Conservation (phyloP, 345 rosid genomes). For the Rhizophora apiculata region DNA sequence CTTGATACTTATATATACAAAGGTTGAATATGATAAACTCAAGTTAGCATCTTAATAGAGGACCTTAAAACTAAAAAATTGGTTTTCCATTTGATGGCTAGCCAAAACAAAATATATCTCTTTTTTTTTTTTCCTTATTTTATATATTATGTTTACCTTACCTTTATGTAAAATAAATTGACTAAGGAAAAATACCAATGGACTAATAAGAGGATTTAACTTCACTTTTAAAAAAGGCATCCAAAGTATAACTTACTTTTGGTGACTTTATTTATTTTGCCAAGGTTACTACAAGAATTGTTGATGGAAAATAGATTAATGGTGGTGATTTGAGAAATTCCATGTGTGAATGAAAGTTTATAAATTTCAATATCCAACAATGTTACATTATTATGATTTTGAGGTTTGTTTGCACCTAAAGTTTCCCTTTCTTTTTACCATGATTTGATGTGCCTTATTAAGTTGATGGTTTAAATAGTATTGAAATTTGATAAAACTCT, state of each 20-base stretch:
- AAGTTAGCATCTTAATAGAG: conserved; percentile 87
- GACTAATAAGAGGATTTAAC: conserved; percentile 60
- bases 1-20: conserved; percentile 96
- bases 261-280: conserved; percentile 58
- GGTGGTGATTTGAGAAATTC: conserved; percentile 90
- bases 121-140: background rate
- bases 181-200: conserved; percentile 96
- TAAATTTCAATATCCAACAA: conserved; percentile 64
- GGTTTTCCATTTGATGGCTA: conserved; percentile 82
- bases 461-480: background rate
- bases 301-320: conserved; percentile 63
- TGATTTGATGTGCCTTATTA: background rate
- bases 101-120: conserved; percentile 22
- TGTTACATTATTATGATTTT: conserved; percentile 69
- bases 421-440: conserved; percentile 52
- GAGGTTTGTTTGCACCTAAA: conserved; percentile 90
- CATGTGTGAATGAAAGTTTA: conserved; percentile 68
- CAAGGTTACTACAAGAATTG: conserved; percentile 79
- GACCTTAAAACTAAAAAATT: conserved; percentile 61
- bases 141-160: conserved; percentile 1
- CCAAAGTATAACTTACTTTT: conserved; percentile 72
- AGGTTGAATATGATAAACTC: conserved; percentile 80
- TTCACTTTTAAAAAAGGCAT: conserved; percentile 61
- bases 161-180: conserved; percentile 47
- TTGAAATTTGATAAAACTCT: background rate